Conservation (phyloP, 768 basidiomycete genomes). For the Tremella mesenterica region DNA sequence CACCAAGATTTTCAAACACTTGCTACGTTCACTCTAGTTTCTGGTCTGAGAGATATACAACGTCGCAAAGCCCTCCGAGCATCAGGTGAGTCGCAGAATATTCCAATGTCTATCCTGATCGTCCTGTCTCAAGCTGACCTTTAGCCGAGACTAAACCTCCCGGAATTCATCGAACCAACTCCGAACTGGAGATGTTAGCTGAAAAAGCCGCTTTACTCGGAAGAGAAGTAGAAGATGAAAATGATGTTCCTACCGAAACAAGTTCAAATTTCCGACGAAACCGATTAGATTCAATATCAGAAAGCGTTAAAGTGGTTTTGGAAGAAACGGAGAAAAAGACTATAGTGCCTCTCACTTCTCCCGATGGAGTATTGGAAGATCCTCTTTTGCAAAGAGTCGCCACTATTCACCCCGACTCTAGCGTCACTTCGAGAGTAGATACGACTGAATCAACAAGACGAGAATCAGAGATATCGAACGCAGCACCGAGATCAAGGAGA, state of each 20-base stretch:
- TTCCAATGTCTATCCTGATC: background rate
- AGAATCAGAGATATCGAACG: too few relatives aligned
- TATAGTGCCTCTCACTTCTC: constrained; percentile 20
- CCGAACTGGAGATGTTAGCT: constrained; percentile 33
- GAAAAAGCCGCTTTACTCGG: constrained; percentile 39
- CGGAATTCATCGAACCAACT: constrained; percentile 25
- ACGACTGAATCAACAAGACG: too few relatives aligned
- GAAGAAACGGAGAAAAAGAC: background rate
- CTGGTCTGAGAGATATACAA: constrained; percentile 76
- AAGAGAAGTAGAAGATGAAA: constrained; percentile 5
- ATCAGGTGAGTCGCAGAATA: constrained; percentile 13
- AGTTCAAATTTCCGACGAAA: background rate
- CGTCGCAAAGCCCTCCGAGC: constrained; percentile 57
- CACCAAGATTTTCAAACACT: constrained; percentile 81
- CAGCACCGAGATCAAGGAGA: too few relatives aligned
- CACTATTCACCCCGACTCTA: too few relatives aligned
- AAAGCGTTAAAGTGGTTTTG: background rate
- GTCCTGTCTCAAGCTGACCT: background rate
- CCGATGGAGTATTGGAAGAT: constrained; percentile 15
- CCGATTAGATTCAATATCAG: background rate
- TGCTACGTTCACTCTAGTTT: constrained; percentile 78
- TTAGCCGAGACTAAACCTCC: constrained; percentile 4
- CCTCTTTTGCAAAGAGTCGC: constrained; percentile 6
- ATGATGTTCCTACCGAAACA: constrained; percentile 13
- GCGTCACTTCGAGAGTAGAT: background rate